Base-by-base conservation (phyloP, 148 eudicot genomes). In the Oxyria digyna region DNA sequence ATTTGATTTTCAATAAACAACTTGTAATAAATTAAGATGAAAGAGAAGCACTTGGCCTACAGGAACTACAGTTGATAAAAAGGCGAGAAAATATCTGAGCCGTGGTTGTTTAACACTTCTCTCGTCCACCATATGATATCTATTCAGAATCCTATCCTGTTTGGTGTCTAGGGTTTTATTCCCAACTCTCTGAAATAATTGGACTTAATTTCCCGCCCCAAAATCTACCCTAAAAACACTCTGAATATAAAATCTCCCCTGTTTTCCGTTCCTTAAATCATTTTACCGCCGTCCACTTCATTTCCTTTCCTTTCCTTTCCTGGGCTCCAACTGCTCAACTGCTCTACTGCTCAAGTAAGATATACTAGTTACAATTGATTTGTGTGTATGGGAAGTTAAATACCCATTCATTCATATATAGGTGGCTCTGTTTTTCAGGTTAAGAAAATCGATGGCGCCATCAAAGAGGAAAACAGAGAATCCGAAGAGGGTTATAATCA, bases 401-500 rank as follows among this genome's bases (percentile, higher is more conserved):
- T n/a, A n/a, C n/a, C n/a, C n/a, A n/a, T n/a, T n/a, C n/a, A n/a
- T n/a, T n/a, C n/a, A n/a, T n/a, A n/a, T n/a, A n/a, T n/a, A n/a
- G 41, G 8, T 38, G 41, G 41, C 8, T 38, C 41, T 38, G 4
- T 14, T 5, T 4, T 54, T 46, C n/a, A 18, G 24, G 31, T 0
- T 23, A 52, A 20, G 7, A 2, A 50, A 1, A n/a, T 5, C 0
- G 23, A 65, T 65, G 68, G 68, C 68, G 3, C 68, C 42, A 7
- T 37, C 71, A 42, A 68, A 9, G 17, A 76, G 62, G 3, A 8
- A 32, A 8, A 29, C 64, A 2, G 64, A 38, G 4, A 27, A 14
- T 10, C 32, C 42, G n/a, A 45, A 42, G 24, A 70, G 75, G 32
- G 69, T 74, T 17, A 75, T 72, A 32, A 69, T 78, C 26, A 73